Evolutionary conservation across 345 rosid species (phyloP).

Genomic region (Sisymbrium irio): DNA sequence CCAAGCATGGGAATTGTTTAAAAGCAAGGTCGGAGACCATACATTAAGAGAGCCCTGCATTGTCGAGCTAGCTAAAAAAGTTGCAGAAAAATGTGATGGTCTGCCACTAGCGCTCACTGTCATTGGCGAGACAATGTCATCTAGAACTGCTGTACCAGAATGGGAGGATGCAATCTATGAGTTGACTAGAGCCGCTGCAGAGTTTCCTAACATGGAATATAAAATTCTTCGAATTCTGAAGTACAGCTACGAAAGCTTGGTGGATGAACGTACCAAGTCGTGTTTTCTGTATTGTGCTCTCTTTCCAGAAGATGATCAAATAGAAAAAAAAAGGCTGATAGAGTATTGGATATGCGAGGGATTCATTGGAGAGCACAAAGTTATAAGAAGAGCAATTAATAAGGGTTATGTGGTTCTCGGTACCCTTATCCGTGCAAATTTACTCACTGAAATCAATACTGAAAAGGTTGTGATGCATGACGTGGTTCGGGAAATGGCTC

Average conservation of each 20-base stretch:
- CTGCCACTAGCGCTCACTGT: not conserved
- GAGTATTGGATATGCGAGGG: slow-evolving; percentile 36
- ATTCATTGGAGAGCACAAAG: slow-evolving; percentile 8
- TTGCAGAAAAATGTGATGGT: not conserved
- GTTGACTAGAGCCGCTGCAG: not conserved
- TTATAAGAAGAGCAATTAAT: slow-evolving; percentile 11
- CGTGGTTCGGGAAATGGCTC: slow-evolving; percentile 42
- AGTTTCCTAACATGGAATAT: slow-evolving; percentile 16
- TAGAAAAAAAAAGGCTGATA: slow-evolving; percentile 23
- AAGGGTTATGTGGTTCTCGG: slow-evolving; percentile 35
- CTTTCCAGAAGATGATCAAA: slow-evolving; percentile 29
- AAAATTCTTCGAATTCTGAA: slow-evolving; percentile 31
- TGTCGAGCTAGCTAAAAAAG: slow-evolving; percentile 21
- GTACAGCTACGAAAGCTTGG: slow-evolving; percentile 33
- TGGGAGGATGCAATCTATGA: slow-evolving; percentile 34
- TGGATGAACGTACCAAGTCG: not conserved
- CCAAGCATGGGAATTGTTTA: slow-evolving; percentile 25
- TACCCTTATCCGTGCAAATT: slow-evolving; percentile 32
- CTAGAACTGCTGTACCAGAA: not conserved
- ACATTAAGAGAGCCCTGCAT: slow-evolving; percentile 13
- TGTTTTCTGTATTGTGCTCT: slow-evolving; percentile 47
- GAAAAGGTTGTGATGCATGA: slow-evolving; percentile 31
- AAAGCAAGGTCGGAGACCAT: not conserved
- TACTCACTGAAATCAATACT: slow-evolving; percentile 20
- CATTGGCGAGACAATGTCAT: not conserved